Evolutionary conservation across 495 filamentous ascomycete species (phyloP).

Genomic region (Aspergillus cavernicola): DNA sequence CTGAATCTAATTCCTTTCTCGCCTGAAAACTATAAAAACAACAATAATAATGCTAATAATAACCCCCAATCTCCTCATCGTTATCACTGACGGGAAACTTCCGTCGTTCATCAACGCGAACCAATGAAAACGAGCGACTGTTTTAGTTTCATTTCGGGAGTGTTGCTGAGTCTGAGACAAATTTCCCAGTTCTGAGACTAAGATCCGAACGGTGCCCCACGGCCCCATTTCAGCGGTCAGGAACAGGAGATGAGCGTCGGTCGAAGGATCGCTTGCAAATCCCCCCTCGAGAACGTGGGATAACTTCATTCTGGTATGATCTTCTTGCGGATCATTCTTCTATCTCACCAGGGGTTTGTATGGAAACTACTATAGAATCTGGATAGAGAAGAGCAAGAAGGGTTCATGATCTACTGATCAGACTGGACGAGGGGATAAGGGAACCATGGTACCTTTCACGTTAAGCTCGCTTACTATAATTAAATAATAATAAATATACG

Average conservation of each 20-base stretch:
- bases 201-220: constrained; percentile 14
- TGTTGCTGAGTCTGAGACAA: neutral
- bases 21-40: too few species aligned
- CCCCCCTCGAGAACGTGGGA: constrained; percentile 9
- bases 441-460: constrained; percentile 1
- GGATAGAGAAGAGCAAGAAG: too few species aligned
- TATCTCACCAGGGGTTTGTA: neutral
- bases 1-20: neutral
- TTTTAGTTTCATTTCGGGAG: neutral
- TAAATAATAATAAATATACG: neutral
- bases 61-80: neutral
- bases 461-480: constrained; percentile 2
- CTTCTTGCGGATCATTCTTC: constrained; percentile 9
- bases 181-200: neutral
- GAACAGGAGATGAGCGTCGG: constrained; percentile 24
- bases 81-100: neutral
- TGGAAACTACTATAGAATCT: neutral
- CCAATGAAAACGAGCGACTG: neutral
- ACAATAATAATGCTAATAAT: constrained; percentile 1
- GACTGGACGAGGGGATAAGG: too few species aligned
- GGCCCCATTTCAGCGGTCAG: constrained; percentile 10
- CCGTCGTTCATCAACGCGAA: neutral
- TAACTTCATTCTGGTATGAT: constrained; percentile 22
- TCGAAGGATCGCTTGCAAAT: constrained; percentile 9
- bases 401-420: too few species aligned